phyloP scores from a whole-genome alignment of 176 grass and related monocot genomes.

The Carex parvula region DNA sequence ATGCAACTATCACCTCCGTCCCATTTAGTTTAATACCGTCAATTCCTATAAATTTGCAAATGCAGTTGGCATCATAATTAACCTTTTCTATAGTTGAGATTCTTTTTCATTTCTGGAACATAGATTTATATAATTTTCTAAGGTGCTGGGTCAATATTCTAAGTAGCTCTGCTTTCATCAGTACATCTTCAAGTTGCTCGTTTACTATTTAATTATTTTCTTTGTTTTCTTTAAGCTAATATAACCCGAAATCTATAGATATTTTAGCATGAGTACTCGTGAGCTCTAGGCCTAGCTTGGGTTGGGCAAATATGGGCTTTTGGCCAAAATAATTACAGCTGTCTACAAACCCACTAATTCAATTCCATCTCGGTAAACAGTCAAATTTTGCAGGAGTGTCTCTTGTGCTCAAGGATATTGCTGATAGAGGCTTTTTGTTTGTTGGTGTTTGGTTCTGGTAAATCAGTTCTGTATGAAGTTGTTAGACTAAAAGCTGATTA shows the following conservation, averaged over 20 bases:
- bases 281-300: neutral
- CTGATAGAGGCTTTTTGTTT: neutral
- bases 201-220: neutral
- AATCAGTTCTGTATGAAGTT: neutral
- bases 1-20: conserved; percentile 20
- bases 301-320: neutral
- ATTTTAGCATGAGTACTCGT: neutral
- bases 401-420: neutral
- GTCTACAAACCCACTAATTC: neutral
- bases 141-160: neutral
- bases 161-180: neutral
- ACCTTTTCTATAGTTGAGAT: neutral
- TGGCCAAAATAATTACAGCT: neutral
- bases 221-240: neutral
- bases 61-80: neutral
- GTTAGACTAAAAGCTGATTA: neutral
- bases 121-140: neutral
- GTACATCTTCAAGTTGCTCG: neutral
- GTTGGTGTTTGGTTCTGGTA: neutral
- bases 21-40: conserved; percentile 29
- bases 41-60: conserved; percentile 25
- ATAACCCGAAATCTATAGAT: neutral
- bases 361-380: neutral
- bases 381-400: neutral
- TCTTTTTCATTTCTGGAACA: neutral